phyloP scores from a whole-genome alignment of 2,329 filamentous ascomycete genomes.

The Teratosphaeria epicoccoides region DNA sequence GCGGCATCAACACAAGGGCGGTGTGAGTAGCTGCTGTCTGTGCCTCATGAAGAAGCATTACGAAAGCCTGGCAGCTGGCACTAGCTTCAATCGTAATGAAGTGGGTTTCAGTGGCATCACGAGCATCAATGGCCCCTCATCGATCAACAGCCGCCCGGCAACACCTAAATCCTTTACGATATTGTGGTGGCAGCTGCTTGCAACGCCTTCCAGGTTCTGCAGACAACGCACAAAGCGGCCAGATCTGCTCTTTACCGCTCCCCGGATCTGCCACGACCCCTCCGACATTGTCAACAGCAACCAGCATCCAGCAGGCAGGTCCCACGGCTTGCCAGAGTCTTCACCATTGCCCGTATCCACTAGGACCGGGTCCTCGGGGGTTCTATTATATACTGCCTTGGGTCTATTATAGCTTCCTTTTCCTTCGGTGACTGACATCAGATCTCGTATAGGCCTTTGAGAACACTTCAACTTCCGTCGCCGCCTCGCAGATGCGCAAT shows the following conservation, averaged over 20 bases:
- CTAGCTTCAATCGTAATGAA: neutral
- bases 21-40: neutral
- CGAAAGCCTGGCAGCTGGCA: neutral
- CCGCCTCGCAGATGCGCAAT: conserved; percentile 98
- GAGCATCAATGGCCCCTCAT: neutral
- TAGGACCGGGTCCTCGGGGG: too few relatives aligned
- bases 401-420: neutral
- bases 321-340: too few relatives aligned
- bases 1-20: neutral
- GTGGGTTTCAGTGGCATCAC: neutral
- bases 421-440: neutral
- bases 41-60: neutral
- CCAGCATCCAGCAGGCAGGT: neutral
- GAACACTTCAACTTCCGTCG: conserved; percentile 96
- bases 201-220: neutral
- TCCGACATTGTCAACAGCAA: too few relatives aligned
- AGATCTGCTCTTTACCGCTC: neutral
- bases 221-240: neutral
- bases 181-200: neutral
- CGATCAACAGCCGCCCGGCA: neutral
- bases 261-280: neutral
- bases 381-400: neutral
- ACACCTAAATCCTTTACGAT: neutral
- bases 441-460: conserved; percentile 70
- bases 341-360: too few relatives aligned